Evolutionary conservation across 192 early-diverging fungal species (phyloP), one percentile per base, ranked within the genome.

Genomic region (Coemansia erecta): DNA sequence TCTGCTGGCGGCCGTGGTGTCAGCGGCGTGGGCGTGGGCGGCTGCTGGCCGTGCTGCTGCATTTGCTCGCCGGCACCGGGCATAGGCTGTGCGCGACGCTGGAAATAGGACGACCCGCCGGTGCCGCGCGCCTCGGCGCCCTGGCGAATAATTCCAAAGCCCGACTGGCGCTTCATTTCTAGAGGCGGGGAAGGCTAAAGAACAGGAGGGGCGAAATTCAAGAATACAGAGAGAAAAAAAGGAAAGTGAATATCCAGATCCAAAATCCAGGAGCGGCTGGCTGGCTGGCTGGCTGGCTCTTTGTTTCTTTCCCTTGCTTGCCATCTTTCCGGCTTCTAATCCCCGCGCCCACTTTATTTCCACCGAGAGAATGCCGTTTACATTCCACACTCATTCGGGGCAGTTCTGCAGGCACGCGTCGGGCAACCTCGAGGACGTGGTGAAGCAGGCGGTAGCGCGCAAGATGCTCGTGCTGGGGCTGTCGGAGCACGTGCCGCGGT

Each of bases 321-420:
- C 17, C 13, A 28, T 10, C 15, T 21, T 18, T 56, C 40, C 26
- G 4, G 4, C 26, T 4, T 26, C 4, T 3, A 26, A 26, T 26
- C 26, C 26, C 26, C n/a, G n/a, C n/a, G n/a, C n/a, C n/a, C 37
- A 40, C 21, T 58, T 39, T 2, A 41, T 44, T 57, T 15, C 50
- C 26, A 26, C 26, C 15, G 5, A 12, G 37, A 22, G 23, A 40
- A 90, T 93, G 88, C 86, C 87, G 24, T 86, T 95, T 68, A 92
- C 91, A 4, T 83, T 87, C 52, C 97, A 99, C 63, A 87, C 90
- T 12, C 97, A 99, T 67, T 95, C 93, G 1, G 97, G 97, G 5
- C 90, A 95, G 80, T 98, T 92, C 83, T 99, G 97, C 69, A 80
- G 82, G 37, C 97, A 99, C 66, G 97, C 92, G 33, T 80, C 86